Base-by-base conservation (phyloP, 164 flowering plant species). In the Aristolochia fimbriata region DNA sequence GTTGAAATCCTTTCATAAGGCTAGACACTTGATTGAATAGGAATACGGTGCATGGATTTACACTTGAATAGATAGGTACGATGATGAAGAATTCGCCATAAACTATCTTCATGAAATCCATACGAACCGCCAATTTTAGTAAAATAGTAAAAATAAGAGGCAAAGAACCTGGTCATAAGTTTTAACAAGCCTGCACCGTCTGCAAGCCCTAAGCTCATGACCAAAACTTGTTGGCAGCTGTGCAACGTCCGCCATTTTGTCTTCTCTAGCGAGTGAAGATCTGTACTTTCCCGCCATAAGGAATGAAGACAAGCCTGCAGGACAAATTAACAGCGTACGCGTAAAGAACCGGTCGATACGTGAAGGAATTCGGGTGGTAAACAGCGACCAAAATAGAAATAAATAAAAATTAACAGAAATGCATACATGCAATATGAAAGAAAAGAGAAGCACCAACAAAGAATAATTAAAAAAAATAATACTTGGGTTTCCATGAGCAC, bases 151-250 rank as follows among this genome's bases (percentile, higher is more conserved):
- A n/a, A 57, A 24, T 19, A 23, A 17, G 17, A 50, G 64, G 41
- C 9, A 48, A 52, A 22, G 56, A 22, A 89, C 98, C 85, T 90
- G 97, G 65, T 93, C 95, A 73, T 83, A 88, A 58, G 99, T 90
- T 70, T 93, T 93, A 78, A 90, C 97, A 45, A 93, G 97, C 47
- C 91, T 80, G 72, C 99, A 93, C 45, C 99, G 97, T 64, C 90
- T 96, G 60, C 99, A 93, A 51, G 97, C 95, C 68, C 99, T 71
- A 6, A 90, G 93, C 68, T 90, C 99, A 31, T 90, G 96, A 5
- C 99, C 99, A 58, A 93, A 93, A 69, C 97, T 86, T 8, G 96
- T 93, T 12, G 99, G 97, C 21, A 93, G 86, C 70, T 93, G 96
- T n/a, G 97, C 97, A 20, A 60, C 65, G 47, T 46, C 62, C 37